Evolutionary conservation across 805 yeast genomes (phyloP), one percentile per base, ranked within the genome.

Genomic region (Wickerhamiella parazyma): DNA sequence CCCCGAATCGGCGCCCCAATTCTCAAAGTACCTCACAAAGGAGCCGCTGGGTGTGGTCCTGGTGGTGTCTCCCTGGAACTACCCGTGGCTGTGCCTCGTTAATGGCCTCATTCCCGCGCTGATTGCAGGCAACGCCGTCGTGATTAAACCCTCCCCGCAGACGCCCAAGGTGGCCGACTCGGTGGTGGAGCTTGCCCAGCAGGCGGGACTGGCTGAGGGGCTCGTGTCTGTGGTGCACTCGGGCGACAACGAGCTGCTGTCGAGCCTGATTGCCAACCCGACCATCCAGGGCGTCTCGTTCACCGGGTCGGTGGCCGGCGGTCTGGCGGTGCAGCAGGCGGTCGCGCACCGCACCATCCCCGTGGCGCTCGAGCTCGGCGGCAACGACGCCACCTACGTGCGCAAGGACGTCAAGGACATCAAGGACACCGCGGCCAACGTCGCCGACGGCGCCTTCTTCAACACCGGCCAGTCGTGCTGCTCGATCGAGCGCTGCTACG

Each of bases 391-490:
- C 59, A 82, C 81, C 61, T 80, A 83, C 55, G 80, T 84, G 41
- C 78, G 83, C 56, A 70, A 73, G 48, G 94, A 83, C 58, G 80
- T 74, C 33, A 33, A 40, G 25, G 75, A 81, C 57, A 57, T 80
- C 45, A 70, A 71, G 29, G 67, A 68, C 45, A 76, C 91, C 44
- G 79, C 85, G 40, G 71, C 72, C 54, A 71, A 72, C 60, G 71
- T 82, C 51, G 71, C 82, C 47, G 67, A 71, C 41, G 94, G 94
- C 66, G 82, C 84, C 51, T 76, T 78, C 68, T 81, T 71, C 72
- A 85, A 85, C 68, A 78, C 93, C 46, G 95, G 95, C 67, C 94
- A 85, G 67, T 87, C 82, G 47, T 85, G 95, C 68, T 80, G 89
- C 66, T 89, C 94, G 21, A 91, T 93, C 61, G 85, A 93, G 50